Conservation (phyloP, 179 eudicot species). For the Pouteria campechiana region DNA sequence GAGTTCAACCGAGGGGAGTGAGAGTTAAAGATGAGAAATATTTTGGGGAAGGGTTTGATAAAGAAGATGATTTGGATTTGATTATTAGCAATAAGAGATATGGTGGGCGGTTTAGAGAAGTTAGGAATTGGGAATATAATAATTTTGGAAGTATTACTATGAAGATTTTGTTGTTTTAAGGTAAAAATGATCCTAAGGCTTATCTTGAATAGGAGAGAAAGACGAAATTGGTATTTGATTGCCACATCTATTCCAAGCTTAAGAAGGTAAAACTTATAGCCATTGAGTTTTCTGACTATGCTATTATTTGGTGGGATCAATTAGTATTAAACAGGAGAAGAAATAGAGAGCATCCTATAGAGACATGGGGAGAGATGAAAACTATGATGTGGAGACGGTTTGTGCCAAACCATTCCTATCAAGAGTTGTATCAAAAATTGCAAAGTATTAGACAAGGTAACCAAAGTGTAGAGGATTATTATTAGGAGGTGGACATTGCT, state of each 20-base stretch:
- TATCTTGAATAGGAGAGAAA: no score
- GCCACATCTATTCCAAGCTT: no score
- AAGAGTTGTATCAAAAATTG: neutral
- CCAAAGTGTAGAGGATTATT: neutral
- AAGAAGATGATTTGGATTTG: neutral
- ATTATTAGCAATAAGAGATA: neutral
- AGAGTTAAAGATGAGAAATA: neutral
- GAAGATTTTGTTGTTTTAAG: no score
- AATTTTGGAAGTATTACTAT: no score
- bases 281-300: neutral
- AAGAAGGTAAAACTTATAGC: neutral
- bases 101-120: no score
- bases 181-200: no score
- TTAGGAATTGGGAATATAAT: no score
- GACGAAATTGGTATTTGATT: no score
- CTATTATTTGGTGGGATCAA: no score
- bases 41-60: neutral
- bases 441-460: neutral
- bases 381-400: neutral
- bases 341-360: no score
- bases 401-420: neutral
- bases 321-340: no score
- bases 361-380: neutral
- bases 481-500: neutral
- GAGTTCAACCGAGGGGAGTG: neutral